A percentile compares a stretch with the other conserved stretches of the same genome.
phyloP scores from a whole-genome alignment of 345 rosid species.

The Nephelium lappaceum region DNA sequence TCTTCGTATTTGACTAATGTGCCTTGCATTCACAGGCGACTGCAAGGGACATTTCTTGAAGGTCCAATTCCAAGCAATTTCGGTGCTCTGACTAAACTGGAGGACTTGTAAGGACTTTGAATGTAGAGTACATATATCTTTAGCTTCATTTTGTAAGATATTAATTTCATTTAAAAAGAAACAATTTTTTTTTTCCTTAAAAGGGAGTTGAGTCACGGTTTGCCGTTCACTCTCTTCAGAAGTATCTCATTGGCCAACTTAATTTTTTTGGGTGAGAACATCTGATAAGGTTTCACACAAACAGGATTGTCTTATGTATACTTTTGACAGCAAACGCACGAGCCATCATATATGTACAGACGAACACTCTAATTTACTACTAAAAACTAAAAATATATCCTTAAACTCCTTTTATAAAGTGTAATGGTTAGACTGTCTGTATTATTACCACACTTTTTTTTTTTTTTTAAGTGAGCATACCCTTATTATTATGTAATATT shows the following conservation, averaged over 20 bases:
- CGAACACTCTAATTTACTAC: neutral
- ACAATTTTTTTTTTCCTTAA: neutral
- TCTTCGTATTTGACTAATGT: neutral
- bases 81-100: conserved; percentile 40
- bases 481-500: neutral
- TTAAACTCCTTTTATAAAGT: neutral
- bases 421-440: neutral
- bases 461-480: neutral
- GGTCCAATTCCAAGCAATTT: conserved; percentile 64
- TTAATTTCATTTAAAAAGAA: neutral
- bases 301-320: neutral
- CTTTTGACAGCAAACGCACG: neutral
- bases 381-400: neutral
- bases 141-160: neutral
- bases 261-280: neutral
- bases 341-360: neutral
- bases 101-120: conserved; percentile 44
- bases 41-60: conserved; percentile 54
- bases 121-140: neutral
- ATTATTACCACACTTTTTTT: neutral
- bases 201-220: neutral
- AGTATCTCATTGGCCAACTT: neutral
- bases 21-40: conserved; percentile 35
- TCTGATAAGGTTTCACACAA: neutral
- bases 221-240: neutral